A percentile compares a stretch with the other conserved stretches of the same genome.
Conservation (phyloP, 1,284 basidiomycete species). For the Trichosporon sp. region DNA sequence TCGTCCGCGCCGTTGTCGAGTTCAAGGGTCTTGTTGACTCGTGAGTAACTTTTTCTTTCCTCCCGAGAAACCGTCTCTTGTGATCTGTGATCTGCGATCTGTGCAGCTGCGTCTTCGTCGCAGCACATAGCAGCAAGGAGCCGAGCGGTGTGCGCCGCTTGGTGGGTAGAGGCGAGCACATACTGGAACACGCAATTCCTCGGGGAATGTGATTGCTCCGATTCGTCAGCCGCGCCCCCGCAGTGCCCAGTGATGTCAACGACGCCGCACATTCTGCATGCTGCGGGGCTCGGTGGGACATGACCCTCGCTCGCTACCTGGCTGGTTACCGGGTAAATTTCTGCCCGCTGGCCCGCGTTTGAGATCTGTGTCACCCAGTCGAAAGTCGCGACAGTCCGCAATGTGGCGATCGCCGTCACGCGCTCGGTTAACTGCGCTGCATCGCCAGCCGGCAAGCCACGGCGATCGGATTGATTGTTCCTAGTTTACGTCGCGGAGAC, state of each 20-base stretch:
- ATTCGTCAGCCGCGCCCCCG: not conserved
- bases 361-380: not conserved
- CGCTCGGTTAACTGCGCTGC: not conserved
- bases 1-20: slow-evolving; percentile 78
- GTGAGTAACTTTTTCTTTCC: slow-evolving; percentile 58
- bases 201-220: not conserved
- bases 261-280: not conserved
- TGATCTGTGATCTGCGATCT: too few relatives aligned
- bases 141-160: not conserved
- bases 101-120: not conserved
- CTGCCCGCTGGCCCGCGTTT: not conserved
- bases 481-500: not conserved
- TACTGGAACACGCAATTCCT: not conserved
- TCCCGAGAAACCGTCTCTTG: not conserved
- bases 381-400: not conserved
- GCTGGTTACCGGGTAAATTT: slow-evolving; percentile 1
- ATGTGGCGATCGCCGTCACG: not conserved
- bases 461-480: not conserved
- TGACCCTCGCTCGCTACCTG: not conserved
- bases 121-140: not conserved
- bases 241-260: slow-evolving; percentile 1
- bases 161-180: not conserved
- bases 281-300: slow-evolving; percentile 11
- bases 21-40: slow-evolving; percentile 80
- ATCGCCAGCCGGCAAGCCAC: not conserved